Evolutionary conservation across 805 yeast genomes (phyloP).

Genomic region (Yarrowia sp.): DNA sequence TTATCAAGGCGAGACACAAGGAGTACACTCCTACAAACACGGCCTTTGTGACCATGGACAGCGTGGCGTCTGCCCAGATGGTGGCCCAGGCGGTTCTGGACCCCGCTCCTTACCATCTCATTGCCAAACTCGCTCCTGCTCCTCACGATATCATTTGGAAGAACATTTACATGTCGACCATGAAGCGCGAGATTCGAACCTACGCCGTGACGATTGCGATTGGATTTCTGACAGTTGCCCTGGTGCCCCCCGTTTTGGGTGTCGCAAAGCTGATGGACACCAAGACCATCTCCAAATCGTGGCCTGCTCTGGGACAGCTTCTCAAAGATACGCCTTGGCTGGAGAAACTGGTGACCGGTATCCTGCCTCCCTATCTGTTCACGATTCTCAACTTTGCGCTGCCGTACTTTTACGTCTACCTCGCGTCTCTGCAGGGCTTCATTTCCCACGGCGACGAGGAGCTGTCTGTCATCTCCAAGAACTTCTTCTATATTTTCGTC

Average conservation of each 20-base stretch:
- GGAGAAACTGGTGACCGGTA: constrained; percentile 79
- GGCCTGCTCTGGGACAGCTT: constrained; percentile 81
- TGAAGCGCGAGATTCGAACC: constrained; percentile 69
- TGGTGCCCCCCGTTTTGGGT: constrained; percentile 83
- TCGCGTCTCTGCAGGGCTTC: constrained; percentile 84
- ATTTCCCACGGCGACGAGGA: constrained; percentile 94
- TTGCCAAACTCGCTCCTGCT: constrained; percentile 89
- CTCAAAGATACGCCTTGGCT: constrained; percentile 73
- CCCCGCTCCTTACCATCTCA: constrained; percentile 82
- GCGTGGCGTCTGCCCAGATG: constrained; percentile 95
- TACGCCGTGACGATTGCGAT: constrained; percentile 71
- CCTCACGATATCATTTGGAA: constrained; percentile 96
- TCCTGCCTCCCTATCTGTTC: constrained; percentile 89
- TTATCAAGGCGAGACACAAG: constrained; percentile 65
- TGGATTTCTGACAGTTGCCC: constrained; percentile 70
- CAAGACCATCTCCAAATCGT: constrained; percentile 76
- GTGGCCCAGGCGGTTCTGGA: constrained; percentile 94
- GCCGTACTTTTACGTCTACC: constrained; percentile 85
- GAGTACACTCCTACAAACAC: constrained; percentile 85
- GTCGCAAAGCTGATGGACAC: constrained; percentile 81
- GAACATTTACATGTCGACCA: constrained; percentile 79
- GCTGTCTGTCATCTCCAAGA: constrained; percentile 84
- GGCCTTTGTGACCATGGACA: constrained; percentile 93
- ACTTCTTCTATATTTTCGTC: constrained; percentile 92
- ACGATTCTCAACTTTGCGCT: constrained; percentile 81